Evolutionary conservation across 148 eudicot species (phyloP).

Genomic region (Euryodendron excelsum): DNA sequence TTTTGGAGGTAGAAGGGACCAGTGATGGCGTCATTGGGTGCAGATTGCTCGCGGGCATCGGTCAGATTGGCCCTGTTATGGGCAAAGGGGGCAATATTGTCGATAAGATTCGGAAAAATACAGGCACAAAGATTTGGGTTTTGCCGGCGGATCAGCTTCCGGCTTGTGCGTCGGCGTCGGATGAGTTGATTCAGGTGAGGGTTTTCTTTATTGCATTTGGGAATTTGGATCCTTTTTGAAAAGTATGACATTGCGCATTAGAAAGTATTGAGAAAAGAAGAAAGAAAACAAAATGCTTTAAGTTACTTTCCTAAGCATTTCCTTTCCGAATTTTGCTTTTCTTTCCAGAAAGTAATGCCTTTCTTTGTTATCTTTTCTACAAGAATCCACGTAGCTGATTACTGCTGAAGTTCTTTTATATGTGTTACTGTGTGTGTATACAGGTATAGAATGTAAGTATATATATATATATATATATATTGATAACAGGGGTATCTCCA

Average conservation of each 20-base stretch:
- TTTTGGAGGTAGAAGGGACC: constrained; percentile 20
- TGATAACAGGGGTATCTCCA: too few species aligned
- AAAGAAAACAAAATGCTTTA: neutral
- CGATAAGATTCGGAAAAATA: constrained; percentile 11
- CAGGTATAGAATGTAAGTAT: too few species aligned
- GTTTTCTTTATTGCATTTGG: neutral
- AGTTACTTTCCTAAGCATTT: too few species aligned
- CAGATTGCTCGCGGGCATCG: constrained; percentile 28
- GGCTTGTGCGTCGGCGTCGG: constrained; percentile 22
- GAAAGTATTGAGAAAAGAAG: neutral
- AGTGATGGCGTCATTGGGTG: constrained; percentile 20
- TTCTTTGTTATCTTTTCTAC: too few species aligned
- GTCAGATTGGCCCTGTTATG: constrained; percentile 36
- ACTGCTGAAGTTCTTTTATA: too few species aligned
- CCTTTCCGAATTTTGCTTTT: too few species aligned
- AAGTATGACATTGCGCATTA: neutral
- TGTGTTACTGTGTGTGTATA: too few species aligned
- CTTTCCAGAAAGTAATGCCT: too few species aligned
- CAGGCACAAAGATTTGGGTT: constrained; percentile 27
- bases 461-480: too few species aligned
- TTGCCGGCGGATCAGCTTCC: constrained; percentile 22
- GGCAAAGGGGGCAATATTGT: constrained; percentile 41
- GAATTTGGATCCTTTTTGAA: neutral
- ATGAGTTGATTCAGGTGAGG: constrained; percentile 45
- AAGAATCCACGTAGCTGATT: too few species aligned